Percentiles rank a stretch among this genome's conserved stretches.
Evolutionary conservation across 2,329 filamentous ascomycete genomes (phyloP).

Genomic region (Cercospora canescens): DNA sequence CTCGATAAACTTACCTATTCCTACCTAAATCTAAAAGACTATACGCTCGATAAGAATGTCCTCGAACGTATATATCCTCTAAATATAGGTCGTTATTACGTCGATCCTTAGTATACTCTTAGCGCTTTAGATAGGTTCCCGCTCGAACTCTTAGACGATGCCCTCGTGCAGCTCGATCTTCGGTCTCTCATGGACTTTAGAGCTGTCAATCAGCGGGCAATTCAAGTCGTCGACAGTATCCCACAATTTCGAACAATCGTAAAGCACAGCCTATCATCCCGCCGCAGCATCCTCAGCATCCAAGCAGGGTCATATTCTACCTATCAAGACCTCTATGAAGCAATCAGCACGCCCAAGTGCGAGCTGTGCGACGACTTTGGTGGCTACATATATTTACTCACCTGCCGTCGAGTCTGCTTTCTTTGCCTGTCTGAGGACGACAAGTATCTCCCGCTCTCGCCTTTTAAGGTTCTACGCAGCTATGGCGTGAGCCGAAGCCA

Average conservation of each 20-base stretch:
- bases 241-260: constrained; percentile 38
- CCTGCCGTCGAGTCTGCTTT: constrained; percentile 43
- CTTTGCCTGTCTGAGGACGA: constrained; percentile 37
- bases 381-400: constrained; percentile 42
- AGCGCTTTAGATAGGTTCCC: neutral
- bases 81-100: neutral
- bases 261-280: constrained; percentile 34
- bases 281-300: constrained; percentile 39
- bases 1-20: neutral
- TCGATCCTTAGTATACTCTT: neutral
- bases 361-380: constrained; percentile 40
- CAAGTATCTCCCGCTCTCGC: constrained; percentile 35
- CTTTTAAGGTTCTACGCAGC: neutral
- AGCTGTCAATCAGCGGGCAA: constrained; percentile 39
- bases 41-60: neutral
- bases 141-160: neutral
- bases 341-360: constrained; percentile 29
- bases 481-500: neutral
- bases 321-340: constrained; percentile 35
- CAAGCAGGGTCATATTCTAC: constrained; percentile 33
- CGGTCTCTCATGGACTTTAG: constrained; percentile 38
- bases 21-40: neutral
- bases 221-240: constrained; percentile 39
- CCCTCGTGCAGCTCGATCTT: constrained; percentile 30
- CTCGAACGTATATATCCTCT: neutral